Evolutionary conservation across 208 protist species (phyloP).

Genomic region (Leishmania gerbilli): DNA sequence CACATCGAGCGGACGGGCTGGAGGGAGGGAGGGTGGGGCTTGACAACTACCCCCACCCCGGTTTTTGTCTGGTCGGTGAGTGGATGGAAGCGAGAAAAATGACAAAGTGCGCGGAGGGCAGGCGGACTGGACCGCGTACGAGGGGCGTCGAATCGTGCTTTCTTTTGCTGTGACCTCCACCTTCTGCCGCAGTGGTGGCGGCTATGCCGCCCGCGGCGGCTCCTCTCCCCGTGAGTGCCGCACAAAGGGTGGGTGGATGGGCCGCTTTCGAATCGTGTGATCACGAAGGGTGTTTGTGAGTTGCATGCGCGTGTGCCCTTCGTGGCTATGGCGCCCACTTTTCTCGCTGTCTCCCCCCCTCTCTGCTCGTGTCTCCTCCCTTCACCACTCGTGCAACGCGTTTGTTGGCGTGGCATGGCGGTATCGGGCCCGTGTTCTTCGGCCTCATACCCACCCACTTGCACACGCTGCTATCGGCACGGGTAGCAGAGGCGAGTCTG

Average conservation of each 20-base stretch:
- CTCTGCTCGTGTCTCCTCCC: not conserved
- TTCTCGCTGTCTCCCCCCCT: not conserved
- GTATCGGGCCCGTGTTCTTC: not conserved
- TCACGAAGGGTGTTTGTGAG: not conserved
- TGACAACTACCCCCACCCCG: not conserved
- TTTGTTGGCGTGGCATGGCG: not conserved
- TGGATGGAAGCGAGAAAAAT: not conserved
- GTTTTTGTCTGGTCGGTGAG: not conserved
- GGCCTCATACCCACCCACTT: not conserved
- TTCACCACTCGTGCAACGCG: not conserved
- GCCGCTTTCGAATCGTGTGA: not conserved
- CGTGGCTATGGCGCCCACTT: not conserved
- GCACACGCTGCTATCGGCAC: not conserved
- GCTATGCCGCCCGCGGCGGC: not conserved
- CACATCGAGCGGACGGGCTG: not conserved
- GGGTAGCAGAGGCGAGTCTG: not conserved
- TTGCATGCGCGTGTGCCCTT: not conserved
- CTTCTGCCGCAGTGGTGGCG: not conserved
- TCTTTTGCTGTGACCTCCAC: not conserved
- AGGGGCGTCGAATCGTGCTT: not conserved
- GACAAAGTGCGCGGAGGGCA: not conserved
- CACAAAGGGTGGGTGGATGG: not conserved
- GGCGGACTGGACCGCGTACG: not conserved
- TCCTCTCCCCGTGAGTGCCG: not conserved
- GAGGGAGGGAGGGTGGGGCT: not conserved